A percentile compares a stretch with the other conserved stretches of the same genome.
These are phyloP conservation scores for Ogataea haglerorum DNA, from an alignment of 805 yeast species.

Conservation along the genomic window DNA sequence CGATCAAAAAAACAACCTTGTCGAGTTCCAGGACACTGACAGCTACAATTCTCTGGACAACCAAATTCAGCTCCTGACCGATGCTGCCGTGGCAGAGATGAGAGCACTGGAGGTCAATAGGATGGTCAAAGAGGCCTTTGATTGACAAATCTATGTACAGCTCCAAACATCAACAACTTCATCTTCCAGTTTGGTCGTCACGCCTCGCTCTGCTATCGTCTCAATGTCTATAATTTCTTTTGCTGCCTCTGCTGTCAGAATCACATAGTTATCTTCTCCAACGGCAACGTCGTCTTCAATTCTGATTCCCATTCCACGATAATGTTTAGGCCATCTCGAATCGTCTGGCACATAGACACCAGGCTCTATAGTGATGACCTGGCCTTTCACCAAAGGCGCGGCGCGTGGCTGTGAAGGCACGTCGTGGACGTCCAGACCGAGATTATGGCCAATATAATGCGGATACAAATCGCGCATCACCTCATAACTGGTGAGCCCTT, in stretches of 20 bases:
- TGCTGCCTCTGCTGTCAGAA: conserved; percentile 75
- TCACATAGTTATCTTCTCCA: conserved; percentile 52
- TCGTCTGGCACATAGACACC: conserved; percentile 85
- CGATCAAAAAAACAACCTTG: conserved; percentile 13
- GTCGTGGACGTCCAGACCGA: conserved; percentile 91
- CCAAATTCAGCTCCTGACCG: conserved; percentile 9
- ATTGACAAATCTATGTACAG: conserved; percentile 13
- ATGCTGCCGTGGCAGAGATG: conserved; percentile 14
- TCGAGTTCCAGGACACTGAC: conserved; percentile 11
- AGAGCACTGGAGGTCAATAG: conserved; percentile 21
- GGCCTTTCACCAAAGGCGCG: conserved; percentile 55
- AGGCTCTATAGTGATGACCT: conserved; percentile 93
- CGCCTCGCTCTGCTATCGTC: conserved; percentile 56
- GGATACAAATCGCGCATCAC: conserved; percentile 67
- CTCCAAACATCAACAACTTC: conserved; percentile 36
- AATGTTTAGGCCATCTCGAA: conserved; percentile 71
- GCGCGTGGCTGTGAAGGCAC: conserved; percentile 61
- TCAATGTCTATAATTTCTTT: conserved; percentile 87
- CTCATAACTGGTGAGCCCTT: conserved; percentile 47
- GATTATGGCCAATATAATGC: conserved; percentile 92
- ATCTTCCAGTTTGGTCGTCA: conserved; percentile 41
- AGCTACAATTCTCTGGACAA: conserved; percentile 2
- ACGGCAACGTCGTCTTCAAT: conserved; percentile 92
- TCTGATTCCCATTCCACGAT: conserved; percentile 87
- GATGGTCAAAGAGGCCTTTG: conserved; percentile 13